phyloP scores from a whole-genome alignment of 225 moss, liverwort and hornwort species.

The Pseudisothecium myosuroides region DNA sequence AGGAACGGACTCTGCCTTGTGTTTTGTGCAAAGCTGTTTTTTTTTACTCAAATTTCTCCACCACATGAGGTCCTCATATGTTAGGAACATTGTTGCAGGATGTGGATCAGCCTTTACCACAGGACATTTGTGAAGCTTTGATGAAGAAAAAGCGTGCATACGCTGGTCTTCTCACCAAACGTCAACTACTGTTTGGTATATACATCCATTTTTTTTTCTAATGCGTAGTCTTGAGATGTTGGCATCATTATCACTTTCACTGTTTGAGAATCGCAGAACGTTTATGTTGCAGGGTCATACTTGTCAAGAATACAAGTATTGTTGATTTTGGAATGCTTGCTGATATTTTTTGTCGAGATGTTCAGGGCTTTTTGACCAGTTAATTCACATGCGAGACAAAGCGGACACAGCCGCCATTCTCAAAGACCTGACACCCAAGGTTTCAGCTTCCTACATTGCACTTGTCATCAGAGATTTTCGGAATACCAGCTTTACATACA shows the following conservation, averaged over 20 bases:
- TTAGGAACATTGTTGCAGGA: conserved; percentile 38
- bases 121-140: conserved; percentile 65
- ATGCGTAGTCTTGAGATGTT: background rate
- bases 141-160: conserved; percentile 70
- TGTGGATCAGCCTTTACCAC: conserved; percentile 51
- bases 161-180: conserved; percentile 89
- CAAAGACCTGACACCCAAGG: conserved; percentile 69
- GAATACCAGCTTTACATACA: background rate
- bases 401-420: conserved; percentile 78
- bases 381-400: conserved; percentile 66
- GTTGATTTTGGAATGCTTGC: background rate
- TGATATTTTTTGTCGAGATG: background rate
- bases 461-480: background rate
- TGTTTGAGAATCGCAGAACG: background rate
- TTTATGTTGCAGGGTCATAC: background rate
- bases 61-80: background rate
- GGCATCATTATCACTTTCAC: background rate
- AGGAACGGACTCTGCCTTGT: background rate
- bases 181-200: conserved; percentile 82
- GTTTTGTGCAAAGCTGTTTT: background rate
- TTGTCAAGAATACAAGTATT: background rate
- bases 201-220: background rate
- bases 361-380: conserved; percentile 87
- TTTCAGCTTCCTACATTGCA: background rate
- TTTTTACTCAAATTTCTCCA: background rate